phyloP scores from a whole-genome alignment of 148 eudicot species.

The Persicaria tinctoria region DNA sequence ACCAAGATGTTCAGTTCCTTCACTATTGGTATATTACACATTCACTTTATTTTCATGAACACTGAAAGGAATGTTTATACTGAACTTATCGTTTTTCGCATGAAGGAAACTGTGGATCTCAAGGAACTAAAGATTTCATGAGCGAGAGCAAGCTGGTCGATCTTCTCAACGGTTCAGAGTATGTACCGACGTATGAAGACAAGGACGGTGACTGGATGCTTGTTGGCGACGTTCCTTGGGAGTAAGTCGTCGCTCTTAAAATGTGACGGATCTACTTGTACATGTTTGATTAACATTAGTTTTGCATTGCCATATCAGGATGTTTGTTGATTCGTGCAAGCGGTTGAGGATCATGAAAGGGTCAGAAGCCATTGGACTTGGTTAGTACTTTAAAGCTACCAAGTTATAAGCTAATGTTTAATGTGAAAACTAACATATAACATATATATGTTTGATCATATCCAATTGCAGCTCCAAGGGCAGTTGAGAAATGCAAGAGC shows the following conservation, averaged over 20 bases:
- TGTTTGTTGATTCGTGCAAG: slow-evolving; percentile 55
- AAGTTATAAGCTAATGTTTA: too few species aligned
- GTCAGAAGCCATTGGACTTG: slow-evolving; percentile 58
- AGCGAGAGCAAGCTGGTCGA: slow-evolving; percentile 37
- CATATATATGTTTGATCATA: background rate
- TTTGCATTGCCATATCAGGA: slow-evolving; percentile 21
- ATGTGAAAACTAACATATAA: background rate
- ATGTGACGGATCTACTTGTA: background rate
- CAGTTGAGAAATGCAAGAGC: slow-evolving; percentile 56
- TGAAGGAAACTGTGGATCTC: slow-evolving; percentile 34
- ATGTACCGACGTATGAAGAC: slow-evolving; percentile 44
- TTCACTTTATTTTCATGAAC: background rate
- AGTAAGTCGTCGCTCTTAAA: slow-evolving; percentile 19
- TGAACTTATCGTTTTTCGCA: background rate
- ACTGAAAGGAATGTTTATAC: too few species aligned
- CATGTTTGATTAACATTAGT: background rate
- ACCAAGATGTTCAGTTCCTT: slow-evolving; percentile 57
- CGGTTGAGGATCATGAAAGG: slow-evolving; percentile 61
- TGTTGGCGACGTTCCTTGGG: slow-evolving; percentile 45
- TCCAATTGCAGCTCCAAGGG: slow-evolving; percentile 47
- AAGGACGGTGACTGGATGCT: slow-evolving; percentile 46
- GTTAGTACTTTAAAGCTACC: slow-evolving; percentile 17
- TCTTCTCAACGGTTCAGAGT: slow-evolving; percentile 31
- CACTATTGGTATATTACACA: slow-evolving; percentile 39
- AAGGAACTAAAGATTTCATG: slow-evolving; percentile 26